Percentiles rank a stretch among this genome's conserved stretches.
These are phyloP conservation scores for Solanum habrochaites DNA, from an alignment of 257 asterid species.

Conservation along the genomic window DNA sequence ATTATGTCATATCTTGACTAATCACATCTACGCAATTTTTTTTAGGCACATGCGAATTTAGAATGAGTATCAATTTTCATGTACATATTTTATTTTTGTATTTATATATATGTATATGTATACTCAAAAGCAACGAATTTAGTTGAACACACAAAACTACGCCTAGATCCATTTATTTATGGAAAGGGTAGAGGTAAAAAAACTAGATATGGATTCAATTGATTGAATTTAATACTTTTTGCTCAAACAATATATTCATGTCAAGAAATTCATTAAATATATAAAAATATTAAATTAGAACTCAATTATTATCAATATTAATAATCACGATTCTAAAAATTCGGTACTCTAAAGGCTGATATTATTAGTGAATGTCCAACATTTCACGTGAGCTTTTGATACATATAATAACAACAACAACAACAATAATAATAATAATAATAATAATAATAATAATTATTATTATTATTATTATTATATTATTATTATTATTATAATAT, in stretches of 20 bases:
- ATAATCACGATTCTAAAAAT: background rate
- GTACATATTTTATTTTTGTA: background rate
- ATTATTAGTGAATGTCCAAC: background rate
- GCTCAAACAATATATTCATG: background rate
- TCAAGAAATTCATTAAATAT: background rate
- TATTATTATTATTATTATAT: no score
- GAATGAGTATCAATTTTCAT: background rate
- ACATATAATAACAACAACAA: background rate
- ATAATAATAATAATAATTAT: no score
- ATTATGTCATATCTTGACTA: background rate
- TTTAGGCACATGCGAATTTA: background rate
- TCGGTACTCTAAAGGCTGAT: background rate
- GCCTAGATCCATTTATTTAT: background rate
- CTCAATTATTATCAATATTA: background rate
- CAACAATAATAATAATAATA: no score
- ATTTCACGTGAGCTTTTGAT: background rate
- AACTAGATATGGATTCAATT: accelerated
- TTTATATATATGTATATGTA: background rate
- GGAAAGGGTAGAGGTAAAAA: background rate
- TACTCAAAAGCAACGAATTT: background rate
- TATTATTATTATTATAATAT: no score
- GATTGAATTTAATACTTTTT: background rate
- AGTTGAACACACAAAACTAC: background rate
- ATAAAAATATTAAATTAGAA: background rate
- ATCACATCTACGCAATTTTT: background rate